Conservation (phyloP, 192 early-diverging fungal species). For the Backusella psychrophila region DNA sequence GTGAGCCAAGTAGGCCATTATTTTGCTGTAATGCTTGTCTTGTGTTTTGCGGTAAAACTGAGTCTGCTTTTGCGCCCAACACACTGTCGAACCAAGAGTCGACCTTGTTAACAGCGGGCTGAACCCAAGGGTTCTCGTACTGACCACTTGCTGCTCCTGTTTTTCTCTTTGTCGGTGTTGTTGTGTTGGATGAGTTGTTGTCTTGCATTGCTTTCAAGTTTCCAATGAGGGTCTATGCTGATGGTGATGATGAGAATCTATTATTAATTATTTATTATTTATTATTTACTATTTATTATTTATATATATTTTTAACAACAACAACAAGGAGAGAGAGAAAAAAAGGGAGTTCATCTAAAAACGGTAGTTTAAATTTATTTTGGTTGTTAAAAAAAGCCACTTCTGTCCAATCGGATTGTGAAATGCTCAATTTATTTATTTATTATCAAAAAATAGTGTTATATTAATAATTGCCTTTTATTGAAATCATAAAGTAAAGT, state of each 20-base stretch:
- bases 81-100: constrained; percentile 2
- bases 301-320: not conserved
- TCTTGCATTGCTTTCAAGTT: not conserved
- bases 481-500: not conserved
- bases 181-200: not conserved
- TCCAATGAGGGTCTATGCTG: not conserved
- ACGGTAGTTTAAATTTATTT: not conserved
- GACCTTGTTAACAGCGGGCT: not conserved
- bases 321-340: not conserved
- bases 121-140: not conserved
- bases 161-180: not conserved
- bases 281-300: too few species aligned
- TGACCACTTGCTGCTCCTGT: not conserved
- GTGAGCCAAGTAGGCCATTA: not conserved
- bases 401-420: not conserved
- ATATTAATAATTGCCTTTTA: not conserved
- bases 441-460: not conserved
- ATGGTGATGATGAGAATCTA: not conserved
- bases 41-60: not conserved
- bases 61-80: not conserved
- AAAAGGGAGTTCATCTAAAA: constrained; percentile 3
- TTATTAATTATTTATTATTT: too few species aligned
- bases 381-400: not conserved
- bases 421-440: not conserved
- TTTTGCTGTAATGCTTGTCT: not conserved